A percentile compares a stretch with the other conserved stretches of the same genome.
Evolutionary conservation across 108 stramenopile genomes (phyloP).

Genomic region (Conticribra weissflogii): DNA sequence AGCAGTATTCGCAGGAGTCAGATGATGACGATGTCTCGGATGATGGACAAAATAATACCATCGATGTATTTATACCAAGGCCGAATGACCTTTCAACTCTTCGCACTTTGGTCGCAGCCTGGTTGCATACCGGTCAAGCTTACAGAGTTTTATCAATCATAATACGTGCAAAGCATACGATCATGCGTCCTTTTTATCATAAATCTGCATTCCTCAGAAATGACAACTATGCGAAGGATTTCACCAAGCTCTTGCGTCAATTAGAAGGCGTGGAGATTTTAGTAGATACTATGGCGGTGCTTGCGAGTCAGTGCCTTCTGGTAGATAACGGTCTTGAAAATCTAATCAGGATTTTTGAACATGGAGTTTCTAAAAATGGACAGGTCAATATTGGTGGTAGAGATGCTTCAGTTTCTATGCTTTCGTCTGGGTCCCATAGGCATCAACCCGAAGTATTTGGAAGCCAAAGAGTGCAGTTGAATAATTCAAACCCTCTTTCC

Average conservation of each 20-base stretch:
- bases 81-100: constrained; percentile 71
- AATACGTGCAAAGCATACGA: constrained; percentile 49
- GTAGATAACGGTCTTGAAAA: constrained; percentile 25
- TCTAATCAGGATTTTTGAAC: constrained; percentile 26
- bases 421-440: constrained; percentile 3
- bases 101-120: constrained; percentile 81
- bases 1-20: constrained; percentile 14
- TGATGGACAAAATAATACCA: constrained; percentile 18
- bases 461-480: not conserved
- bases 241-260: constrained; percentile 57
- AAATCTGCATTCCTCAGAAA: constrained; percentile 63
- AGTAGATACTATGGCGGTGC: constrained; percentile 75
- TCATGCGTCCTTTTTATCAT: constrained; percentile 69
- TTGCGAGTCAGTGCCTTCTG: constrained; percentile 56
- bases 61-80: constrained; percentile 36
- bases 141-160: constrained; percentile 60
- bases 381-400: not conserved
- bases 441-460: constrained; percentile 8
- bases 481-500: constrained; percentile 7
- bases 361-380: constrained; percentile 4
- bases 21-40: constrained; percentile 34
- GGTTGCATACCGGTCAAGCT: constrained; percentile 87
- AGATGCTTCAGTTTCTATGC: not conserved
- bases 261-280: constrained; percentile 78
- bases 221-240: constrained; percentile 43